Conservation (phyloP, 2,329 filamentous ascomycete genomes). For the Simplicillium aogashimaense region DNA sequence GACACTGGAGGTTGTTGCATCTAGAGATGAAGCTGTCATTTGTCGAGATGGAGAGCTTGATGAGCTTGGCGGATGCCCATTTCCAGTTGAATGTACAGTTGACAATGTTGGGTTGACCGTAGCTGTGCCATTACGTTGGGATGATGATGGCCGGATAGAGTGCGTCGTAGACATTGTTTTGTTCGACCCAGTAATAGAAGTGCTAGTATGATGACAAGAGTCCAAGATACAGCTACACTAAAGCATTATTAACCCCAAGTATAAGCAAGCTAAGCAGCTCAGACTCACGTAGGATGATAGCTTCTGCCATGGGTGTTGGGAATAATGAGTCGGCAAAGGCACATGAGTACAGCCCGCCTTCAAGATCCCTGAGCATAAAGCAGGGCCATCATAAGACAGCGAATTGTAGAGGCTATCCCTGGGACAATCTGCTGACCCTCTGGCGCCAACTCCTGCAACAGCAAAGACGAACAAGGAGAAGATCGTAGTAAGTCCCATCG, state of each 20-base stretch:
- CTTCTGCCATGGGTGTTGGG: conserved; percentile 15
- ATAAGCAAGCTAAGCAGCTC: background rate
- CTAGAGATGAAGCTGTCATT: background rate
- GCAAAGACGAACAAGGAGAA: background rate
- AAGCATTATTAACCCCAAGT: background rate
- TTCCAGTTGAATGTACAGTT: background rate
- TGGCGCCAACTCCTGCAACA: background rate
- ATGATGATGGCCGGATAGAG: background rate
- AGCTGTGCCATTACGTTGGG: background rate
- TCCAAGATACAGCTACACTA: background rate
- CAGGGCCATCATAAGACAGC: conserved; percentile 13
- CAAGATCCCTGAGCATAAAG: conserved; percentile 19
- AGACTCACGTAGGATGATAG: conserved; percentile 20
- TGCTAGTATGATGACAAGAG: background rate
- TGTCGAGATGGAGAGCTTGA: background rate
- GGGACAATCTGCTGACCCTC: conserved; percentile 13
- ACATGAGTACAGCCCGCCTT: conserved; percentile 9
- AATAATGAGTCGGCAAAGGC: conserved; percentile 17
- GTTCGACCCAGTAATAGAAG: background rate
- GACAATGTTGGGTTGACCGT: background rate
- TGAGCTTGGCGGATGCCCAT: background rate
- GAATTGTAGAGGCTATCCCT: conserved; percentile 20
- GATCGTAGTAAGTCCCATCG: no score
- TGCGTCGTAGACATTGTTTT: background rate
- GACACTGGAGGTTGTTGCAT: background rate